A percentile compares a stretch with the other conserved stretches of the same genome.
Evolutionary conservation across 768 basidiomycete species (phyloP).

Genomic region (Kwoniella dendrophila): DNA sequence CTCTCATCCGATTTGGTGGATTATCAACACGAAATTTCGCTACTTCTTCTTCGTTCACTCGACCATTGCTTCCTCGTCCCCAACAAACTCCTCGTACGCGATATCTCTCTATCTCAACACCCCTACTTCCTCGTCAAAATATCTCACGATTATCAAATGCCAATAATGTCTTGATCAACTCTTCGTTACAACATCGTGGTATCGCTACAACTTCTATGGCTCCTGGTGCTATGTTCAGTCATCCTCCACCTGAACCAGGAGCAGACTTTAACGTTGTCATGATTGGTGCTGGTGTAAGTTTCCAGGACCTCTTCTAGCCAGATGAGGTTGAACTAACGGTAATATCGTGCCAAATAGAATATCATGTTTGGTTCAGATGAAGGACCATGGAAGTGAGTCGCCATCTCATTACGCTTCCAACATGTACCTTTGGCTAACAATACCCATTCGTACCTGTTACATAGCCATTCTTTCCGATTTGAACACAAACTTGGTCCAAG

Average conservation of each 20-base stretch:
- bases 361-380: slow-evolving; percentile 88
- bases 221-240: slow-evolving; percentile 51
- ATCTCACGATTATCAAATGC: slow-evolving; percentile 6
- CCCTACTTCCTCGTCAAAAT: slow-evolving; percentile 36
- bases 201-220: slow-evolving; percentile 52
- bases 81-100: slow-evolving; percentile 27
- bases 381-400: slow-evolving; percentile 56
- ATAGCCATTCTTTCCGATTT: slow-evolving; percentile 60
- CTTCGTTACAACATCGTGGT: slow-evolving; percentile 28
- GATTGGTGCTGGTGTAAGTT: slow-evolving; percentile 74
- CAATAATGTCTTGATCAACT: background rate
- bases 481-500: slow-evolving; percentile 87
- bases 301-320: background rate
- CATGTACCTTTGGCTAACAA: slow-evolving; percentile 1
- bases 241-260: slow-evolving; percentile 56
- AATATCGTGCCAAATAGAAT: slow-evolving; percentile 59
- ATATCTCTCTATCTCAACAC: slow-evolving; percentile 20
- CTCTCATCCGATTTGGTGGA: slow-evolving; percentile 23
- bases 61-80: slow-evolving; percentile 18
- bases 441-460: slow-evolving; percentile 18
- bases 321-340: slow-evolving; percentile 8
- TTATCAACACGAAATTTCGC: slow-evolving; percentile 21
- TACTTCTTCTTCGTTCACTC: slow-evolving; percentile 16
- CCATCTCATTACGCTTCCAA: background rate
- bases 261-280: slow-evolving; percentile 91